Evolutionary conservation across 495 filamentous ascomycete genomes (phyloP), one percentile per base, ranked within the genome.

Genomic region (Barbatosphaeria neglecta): DNA sequence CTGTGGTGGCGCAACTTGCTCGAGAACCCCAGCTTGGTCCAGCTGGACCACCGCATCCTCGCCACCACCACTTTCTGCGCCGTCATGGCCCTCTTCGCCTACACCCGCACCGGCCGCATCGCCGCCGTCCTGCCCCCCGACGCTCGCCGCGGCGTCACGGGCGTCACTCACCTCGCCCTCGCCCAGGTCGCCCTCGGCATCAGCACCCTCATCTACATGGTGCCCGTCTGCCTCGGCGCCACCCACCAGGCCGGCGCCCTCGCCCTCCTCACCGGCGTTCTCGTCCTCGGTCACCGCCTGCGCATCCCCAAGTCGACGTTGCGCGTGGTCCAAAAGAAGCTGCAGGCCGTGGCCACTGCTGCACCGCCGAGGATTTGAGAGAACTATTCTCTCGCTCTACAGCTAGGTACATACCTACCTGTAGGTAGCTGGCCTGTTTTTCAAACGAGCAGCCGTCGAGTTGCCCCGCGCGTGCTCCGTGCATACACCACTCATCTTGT

Each of bases 1-100:
- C 64, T 95, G 31, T 86, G 82, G 80, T 98, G 92, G 92, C 78
- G 92, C 51, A 98, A 97, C 70, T 81, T 87, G 76, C 81, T 95
- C 10, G 92, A 96, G 70, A 98, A 98, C 66, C 93, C 92, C 8
- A 88, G 86, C 0, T 73, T 90, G 8, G 92, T 95, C 9, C 92
- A 98, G 63, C 76, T 98, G 20, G 86, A 98, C 62, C 92, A 98
- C 69, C 81, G 92, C n/a, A 83, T 90, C 49, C 71, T 95, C 16
- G 92, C 92, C 40, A 86, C 77, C 44, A 87, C 84, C 2, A 95
- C 93, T 7, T 94, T 96, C 67, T 82, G 81, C 16, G 76, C 82
- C 46, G 76, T 97, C 40, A 68, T 90, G 38, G 74, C 76, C 2
- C 70, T 97, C 11, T 89, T 82, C 64, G 78, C 75, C 9, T 97